Percentiles rank a stretch among this genome's conserved stretches.
Conservation (phyloP, 306 rosid species). For the Senna tora region DNA sequence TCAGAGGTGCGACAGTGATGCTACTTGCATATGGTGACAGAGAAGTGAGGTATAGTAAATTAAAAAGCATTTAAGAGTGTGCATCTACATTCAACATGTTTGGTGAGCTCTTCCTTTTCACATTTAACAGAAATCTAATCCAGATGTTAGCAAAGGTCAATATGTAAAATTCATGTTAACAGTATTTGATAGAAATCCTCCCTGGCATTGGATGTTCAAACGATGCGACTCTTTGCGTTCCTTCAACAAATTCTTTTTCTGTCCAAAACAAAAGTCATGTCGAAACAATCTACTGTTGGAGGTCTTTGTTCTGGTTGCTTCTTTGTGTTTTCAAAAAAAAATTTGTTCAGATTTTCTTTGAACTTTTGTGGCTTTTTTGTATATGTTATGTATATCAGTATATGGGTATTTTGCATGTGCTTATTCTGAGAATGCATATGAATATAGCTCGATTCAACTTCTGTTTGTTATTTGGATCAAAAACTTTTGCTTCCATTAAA, state of each 20-base stretch:
- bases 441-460: slow-evolving; percentile 1
- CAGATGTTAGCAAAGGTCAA: slow-evolving; percentile 20
- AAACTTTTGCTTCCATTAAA: neutral
- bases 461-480: slow-evolving; percentile 12
- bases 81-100: slow-evolving; percentile 23
- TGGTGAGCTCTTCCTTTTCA: neutral
- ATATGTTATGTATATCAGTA: no score
- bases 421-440: neutral
- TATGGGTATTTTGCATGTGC: slow-evolving; percentile 1
- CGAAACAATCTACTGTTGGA: no score
- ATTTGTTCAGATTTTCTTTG: no score
- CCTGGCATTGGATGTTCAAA: slow-evolving; percentile 1
- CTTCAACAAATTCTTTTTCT: no score
- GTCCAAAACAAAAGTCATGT: no score
- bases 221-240: no score
- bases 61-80: slow-evolving; percentile 10
- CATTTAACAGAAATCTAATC: slow-evolving; percentile 26
- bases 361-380: no score
- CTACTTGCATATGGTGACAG: slow-evolving; percentile 88
- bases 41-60: slow-evolving; percentile 63
- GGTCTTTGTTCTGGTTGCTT: no score
- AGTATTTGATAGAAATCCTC: slow-evolving; percentile 24
- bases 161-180: neutral
- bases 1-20: slow-evolving; percentile 85
- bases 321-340: no score